A percentile compares a stretch with the other conserved stretches of the same genome.
Evolutionary conservation across 2,329 filamentous ascomycete genomes (phyloP).

Genomic region (Ophiostoma piceae): DNA sequence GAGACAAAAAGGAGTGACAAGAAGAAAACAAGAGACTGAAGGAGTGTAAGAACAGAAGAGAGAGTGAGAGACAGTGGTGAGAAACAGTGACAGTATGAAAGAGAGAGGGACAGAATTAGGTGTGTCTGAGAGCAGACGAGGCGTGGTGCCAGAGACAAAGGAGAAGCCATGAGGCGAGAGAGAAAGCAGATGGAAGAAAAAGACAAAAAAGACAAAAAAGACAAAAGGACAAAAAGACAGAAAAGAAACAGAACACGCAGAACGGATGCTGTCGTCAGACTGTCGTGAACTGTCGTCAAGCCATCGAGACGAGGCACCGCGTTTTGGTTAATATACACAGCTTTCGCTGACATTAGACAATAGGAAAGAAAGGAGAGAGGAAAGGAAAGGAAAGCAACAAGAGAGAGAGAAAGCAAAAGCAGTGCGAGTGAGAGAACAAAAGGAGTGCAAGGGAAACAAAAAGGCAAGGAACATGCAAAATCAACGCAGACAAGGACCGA

Average conservation of each 20-base stretch:
- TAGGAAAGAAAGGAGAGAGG: not conserved
- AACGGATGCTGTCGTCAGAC: conserved; percentile 11
- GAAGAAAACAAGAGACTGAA: conserved; percentile 16
- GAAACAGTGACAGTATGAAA: not conserved
- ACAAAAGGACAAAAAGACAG: not conserved
- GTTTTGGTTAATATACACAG: conserved; percentile 15
- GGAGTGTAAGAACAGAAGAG: conserved; percentile 1
- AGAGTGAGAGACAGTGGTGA: not conserved
- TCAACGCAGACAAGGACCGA: not conserved
- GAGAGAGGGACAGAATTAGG: not conserved
- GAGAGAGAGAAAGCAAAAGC: not conserved
- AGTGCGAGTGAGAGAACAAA: not conserved
- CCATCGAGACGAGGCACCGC: not conserved
- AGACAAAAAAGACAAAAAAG: not conserved
- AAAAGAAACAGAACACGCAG: not conserved
- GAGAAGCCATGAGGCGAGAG: not conserved
- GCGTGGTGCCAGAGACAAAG: not conserved
- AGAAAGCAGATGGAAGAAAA: not conserved
- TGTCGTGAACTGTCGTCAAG: conserved; percentile 12
- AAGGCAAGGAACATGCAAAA: not conserved
- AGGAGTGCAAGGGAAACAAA: not conserved
- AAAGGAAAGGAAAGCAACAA: conserved; percentile 25
- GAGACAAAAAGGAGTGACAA: conserved; percentile 12
- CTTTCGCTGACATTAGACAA: conserved; percentile 13
- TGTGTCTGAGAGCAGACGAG: conserved; percentile 25